These are phyloP conservation scores for Penicillium vulpinum DNA, from an alignment of 2,329 filamentous ascomycete genomes.

Conservation along the genomic window DNA sequence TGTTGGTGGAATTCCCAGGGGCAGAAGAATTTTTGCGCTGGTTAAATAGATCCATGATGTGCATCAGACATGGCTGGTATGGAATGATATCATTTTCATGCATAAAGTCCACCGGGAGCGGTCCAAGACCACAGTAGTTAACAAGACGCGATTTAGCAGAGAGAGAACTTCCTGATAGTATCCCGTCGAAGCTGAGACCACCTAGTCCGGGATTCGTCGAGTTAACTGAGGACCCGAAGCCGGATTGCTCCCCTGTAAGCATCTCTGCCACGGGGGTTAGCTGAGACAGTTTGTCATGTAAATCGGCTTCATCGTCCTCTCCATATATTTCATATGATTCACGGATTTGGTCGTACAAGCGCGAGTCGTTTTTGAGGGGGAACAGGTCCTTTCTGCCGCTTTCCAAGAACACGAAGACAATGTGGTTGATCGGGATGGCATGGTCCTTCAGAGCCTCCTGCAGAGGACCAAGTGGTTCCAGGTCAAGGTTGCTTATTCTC, in stretches of 20 bases:
- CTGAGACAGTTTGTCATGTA: slow-evolving; percentile 25
- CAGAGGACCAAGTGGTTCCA: slow-evolving; percentile 24
- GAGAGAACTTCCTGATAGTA: slow-evolving; percentile 31
- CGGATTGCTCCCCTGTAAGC: slow-evolving; percentile 30
- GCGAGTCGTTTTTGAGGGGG: slow-evolving; percentile 28
- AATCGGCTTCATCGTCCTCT: slow-evolving; percentile 11
- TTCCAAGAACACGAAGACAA: slow-evolving; percentile 34
- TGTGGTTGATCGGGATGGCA: slow-evolving; percentile 29
- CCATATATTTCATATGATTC: slow-evolving; percentile 18
- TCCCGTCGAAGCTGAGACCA: slow-evolving; percentile 30
- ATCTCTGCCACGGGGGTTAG: slow-evolving; percentile 32
- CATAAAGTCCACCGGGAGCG: slow-evolving; percentile 32
- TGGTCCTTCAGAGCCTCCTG: slow-evolving; percentile 25
- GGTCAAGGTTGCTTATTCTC: slow-evolving; percentile 31
- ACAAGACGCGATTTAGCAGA: slow-evolving; percentile 33
- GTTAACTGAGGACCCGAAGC: slow-evolving; percentile 22
- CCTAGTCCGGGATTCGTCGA: slow-evolving; percentile 23
- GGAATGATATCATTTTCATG: slow-evolving; percentile 28
- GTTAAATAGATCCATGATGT: slow-evolving; percentile 34
- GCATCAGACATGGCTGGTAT: slow-evolving; percentile 35
- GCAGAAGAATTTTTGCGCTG: slow-evolving; percentile 13
- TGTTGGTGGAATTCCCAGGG: neutral
- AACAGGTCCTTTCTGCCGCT: slow-evolving; percentile 34
- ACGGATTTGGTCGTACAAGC: slow-evolving; percentile 28
- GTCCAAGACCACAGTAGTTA: slow-evolving; percentile 33